A percentile compares a stretch with the other conserved stretches of the same genome.
phyloP scores from a whole-genome alignment of 208 protist species.

The Acanthamoeba lenticulata region DNA sequence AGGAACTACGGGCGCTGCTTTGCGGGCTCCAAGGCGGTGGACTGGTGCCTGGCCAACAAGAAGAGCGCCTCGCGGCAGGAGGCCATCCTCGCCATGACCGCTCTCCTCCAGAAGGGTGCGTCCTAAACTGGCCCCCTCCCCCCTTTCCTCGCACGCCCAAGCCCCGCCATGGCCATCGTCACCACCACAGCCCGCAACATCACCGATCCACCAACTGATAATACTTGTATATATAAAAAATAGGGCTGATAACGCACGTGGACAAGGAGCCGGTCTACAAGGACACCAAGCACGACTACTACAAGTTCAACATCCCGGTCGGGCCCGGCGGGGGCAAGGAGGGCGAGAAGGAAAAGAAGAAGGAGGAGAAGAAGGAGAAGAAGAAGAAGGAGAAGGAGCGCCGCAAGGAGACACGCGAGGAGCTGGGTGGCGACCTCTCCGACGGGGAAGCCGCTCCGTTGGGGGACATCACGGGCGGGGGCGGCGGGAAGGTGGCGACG shows the following conservation, averaged over 20 bases:
- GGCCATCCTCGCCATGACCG: neutral
- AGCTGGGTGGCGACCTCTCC: neutral
- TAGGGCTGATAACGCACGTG: conserved; percentile 5
- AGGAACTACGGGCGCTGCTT: neutral
- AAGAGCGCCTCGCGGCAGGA: neutral
- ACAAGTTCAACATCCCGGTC: neutral
- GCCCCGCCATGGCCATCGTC: too few species aligned
- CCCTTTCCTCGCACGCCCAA: neutral
- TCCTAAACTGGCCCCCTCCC: too few species aligned
- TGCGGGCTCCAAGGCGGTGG: neutral
- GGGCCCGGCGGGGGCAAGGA: neutral
- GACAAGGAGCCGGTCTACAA: neutral
- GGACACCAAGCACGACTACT: neutral
- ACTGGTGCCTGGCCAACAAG: neutral
- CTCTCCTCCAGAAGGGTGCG: neutral
- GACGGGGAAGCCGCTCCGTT: neutral
- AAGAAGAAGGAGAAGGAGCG: conserved; percentile 13
- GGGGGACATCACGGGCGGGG: neutral
- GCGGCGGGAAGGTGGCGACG: neutral
- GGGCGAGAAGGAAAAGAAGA: conserved; percentile 2
- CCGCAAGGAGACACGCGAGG: neutral
- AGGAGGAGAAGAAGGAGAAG: conserved; percentile 18
- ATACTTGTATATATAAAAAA: too few species aligned
- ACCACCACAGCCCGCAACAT: too few species aligned
- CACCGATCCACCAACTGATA: too few species aligned